A percentile compares a stretch with the other conserved stretches of the same genome.
Conservation (phyloP, 805 yeast genomes). For the Lipomyces kockii region DNA sequence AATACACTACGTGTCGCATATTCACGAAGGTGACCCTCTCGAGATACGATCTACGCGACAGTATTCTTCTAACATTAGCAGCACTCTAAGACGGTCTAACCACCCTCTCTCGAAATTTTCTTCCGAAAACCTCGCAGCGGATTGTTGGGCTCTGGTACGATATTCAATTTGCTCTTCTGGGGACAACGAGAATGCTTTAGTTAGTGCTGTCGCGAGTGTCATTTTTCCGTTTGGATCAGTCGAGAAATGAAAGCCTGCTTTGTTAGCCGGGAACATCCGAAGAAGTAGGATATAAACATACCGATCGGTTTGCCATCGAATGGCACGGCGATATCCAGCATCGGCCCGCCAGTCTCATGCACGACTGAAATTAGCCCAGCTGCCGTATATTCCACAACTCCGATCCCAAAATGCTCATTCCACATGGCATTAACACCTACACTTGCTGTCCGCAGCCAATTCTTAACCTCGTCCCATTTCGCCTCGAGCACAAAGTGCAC, state of each 20-base stretch:
- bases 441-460: constrained; percentile 58
- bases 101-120: constrained; percentile 59
- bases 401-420: constrained; percentile 99
- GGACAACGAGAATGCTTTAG: constrained; percentile 49
- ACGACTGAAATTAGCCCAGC: constrained; percentile 86
- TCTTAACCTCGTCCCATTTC: constrained; percentile 64
- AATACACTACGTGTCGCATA: not conserved
- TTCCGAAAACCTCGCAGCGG: constrained; percentile 65
- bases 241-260: constrained; percentile 70
- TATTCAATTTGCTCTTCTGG: constrained; percentile 49
- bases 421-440: constrained; percentile 96
- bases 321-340: constrained; percentile 74
- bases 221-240: constrained; percentile 61
- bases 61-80: constrained; percentile 31
- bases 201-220: constrained; percentile 55
- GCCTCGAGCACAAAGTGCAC: constrained; percentile 72
- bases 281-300: not conserved
- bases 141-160: constrained; percentile 50
- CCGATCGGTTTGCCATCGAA: constrained; percentile 59
- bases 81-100: constrained; percentile 44
- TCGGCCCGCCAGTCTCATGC: constrained; percentile 96
- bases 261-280: not conserved
- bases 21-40: constrained; percentile 23
- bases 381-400: constrained; percentile 90
- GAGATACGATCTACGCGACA: constrained; percentile 25